Evolutionary conservation across 441 rosid species (phyloP), one percentile per base, ranked within the genome.

Genomic region (Viola pubescens): DNA sequence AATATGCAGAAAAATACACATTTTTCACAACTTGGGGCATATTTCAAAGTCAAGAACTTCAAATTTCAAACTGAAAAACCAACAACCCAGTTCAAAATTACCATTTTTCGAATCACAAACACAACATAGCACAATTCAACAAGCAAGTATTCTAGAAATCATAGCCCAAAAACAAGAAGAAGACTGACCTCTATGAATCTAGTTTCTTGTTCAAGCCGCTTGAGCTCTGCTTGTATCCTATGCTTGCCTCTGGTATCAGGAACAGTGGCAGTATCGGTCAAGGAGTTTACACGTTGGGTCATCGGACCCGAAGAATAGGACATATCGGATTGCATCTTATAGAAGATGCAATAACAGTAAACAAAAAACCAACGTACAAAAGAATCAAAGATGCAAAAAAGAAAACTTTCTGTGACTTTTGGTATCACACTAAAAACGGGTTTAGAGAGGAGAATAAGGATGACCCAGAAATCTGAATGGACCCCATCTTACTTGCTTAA

Each of bases 151-250:
- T 47, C 45, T 13, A 39, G 52, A 4, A 61, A 13, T 42, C 19
- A 16, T 12, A 9, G 59, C 7, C 39, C 38, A 40, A 19, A 54
- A 60, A 44, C 3, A 44, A 7, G 52, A n/a, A 56, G 52, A 13
- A 37, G 44, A 73, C 66, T 4, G 54, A 84, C 98, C 97, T 91
- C 95, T 67, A 91, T 75, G 73, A 76, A 85, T 63, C 94, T 77
- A 73, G 83, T 56, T 82, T 89, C 97, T 76, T 89, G 98, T 70
- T 91, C 87, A n/a, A 91, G 86, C 51, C 91, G 80, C 72, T 82
- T 87, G 71, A 91, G 73, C 78, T 91, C 88, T 34, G 97, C 98
- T 58, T 82, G 91, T 71, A 91, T 69, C 86, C 94, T 77, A 50
- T 91, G 97, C 72, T 80, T 89, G 56, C 98, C 95, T 82, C 95